Base-by-base conservation (phyloP, 768 basidiomycete genomes). In the Amanita rimosa region DNA sequence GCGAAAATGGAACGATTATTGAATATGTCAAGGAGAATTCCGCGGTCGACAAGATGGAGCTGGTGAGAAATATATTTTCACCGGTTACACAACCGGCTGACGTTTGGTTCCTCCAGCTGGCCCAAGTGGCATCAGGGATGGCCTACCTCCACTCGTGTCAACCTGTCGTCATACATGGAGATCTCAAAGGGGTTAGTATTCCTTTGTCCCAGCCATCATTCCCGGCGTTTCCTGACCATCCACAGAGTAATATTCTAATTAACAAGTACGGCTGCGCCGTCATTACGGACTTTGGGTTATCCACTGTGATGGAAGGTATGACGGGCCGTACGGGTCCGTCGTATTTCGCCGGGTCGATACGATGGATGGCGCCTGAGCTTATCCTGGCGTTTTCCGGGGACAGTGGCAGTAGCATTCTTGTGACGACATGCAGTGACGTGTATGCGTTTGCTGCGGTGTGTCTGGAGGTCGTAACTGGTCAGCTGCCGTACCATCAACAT, bases 241-340 rank as follows among this genome's bases (percentile, higher is more conserved):
- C 6, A 27, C 49, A 80, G 78, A 71, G 74, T 5, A 81, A 81
- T 51, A 77, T 80, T 43, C 65, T 82, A 22, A 67, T 81, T 33
- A 70, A 75, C 50, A 69, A 71, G 42, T 62, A 67, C 7, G 78
- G 78, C 10, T 58, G 62, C 26, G 73, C 78, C 7, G 64, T 80
- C 49, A 77, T 81, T 40, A 78, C 76, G 0, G 80, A 82, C 56
- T 82, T 82, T 51, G 80, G 80, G 1, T 60, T 81, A 4, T 78
- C 76, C 17, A 76, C 72, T 48, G 76, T 80, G 46, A 66, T 75
- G 42, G 76, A 75, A 53, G 78, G 80, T 21, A 64, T 79, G 38
- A 60, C 67, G 7, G 63, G 63, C 26, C 57, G 57, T 36, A 60
- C 60, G n/a, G 63, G 60, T 3, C 65, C 72, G 0, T 76, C 72